These are phyloP conservation scores for Ophiocordyceps camponoti-saundersi DNA, from an alignment of 2,329 filamentous ascomycete species.

Conservation along the genomic window DNA sequence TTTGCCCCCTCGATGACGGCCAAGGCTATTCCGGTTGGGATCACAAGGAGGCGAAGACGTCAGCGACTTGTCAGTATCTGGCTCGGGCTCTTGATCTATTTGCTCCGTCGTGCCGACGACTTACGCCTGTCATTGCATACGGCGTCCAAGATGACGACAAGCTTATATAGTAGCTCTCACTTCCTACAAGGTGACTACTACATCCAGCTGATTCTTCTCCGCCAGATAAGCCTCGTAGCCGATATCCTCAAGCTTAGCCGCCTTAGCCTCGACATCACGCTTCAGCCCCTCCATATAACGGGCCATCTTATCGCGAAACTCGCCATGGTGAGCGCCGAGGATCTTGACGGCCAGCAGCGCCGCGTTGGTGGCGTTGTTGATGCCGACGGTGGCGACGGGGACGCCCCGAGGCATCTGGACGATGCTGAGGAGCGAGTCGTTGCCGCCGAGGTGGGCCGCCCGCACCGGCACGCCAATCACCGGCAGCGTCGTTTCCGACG, in stretches of 20 bases:
- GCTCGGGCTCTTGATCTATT: too few species aligned
- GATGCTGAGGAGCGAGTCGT: slow-evolving; percentile 55
- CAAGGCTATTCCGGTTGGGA: too few species aligned
- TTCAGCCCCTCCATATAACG: slow-evolving; percentile 46
- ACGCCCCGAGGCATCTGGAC: slow-evolving; percentile 64
- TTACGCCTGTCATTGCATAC: too few species aligned
- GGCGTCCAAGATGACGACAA: too few species aligned
- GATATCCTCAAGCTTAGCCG: slow-evolving; percentile 33
- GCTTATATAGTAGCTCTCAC: too few species aligned
- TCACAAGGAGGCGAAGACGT: too few species aligned
- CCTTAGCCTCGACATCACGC: slow-evolving; percentile 47
- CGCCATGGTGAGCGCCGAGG: slow-evolving; percentile 38
- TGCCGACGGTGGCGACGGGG: slow-evolving; percentile 59
- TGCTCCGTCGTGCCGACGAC: too few species aligned
- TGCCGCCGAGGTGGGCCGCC: slow-evolving; percentile 53
- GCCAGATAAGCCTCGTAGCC: slow-evolving; percentile 39
- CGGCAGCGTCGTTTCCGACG: slow-evolving; percentile 52
- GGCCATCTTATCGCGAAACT: slow-evolving; percentile 39
- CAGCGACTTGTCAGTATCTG: too few species aligned
- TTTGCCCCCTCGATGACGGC: too few species aligned
- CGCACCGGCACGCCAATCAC: slow-evolving; percentile 68
- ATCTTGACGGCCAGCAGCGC: slow-evolving; percentile 55
- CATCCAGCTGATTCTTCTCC: slow-evolving; percentile 9
- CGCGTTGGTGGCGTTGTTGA: slow-evolving; percentile 68
- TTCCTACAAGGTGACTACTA: too few species aligned